phyloP scores from a whole-genome alignment of 768 basidiomycete species.

The Lyophyllum decastes region DNA sequence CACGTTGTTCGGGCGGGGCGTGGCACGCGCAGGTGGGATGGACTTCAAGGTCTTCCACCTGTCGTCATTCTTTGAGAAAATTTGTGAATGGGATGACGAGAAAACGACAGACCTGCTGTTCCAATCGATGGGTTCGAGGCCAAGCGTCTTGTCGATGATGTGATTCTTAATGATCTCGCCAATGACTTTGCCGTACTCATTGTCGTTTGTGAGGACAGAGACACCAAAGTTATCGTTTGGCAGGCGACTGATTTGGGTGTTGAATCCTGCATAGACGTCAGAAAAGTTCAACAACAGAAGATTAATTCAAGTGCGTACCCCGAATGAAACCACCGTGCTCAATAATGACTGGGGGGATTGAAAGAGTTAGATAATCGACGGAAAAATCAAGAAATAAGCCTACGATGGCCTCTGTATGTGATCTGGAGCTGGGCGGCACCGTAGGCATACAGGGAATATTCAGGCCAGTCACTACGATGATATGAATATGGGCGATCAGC shows the following conservation, averaged over 20 bases:
- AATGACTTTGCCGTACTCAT: slow-evolving; percentile 17
- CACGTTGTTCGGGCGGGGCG: slow-evolving; percentile 14
- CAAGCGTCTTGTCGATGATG: slow-evolving; percentile 22
- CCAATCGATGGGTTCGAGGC: slow-evolving; percentile 26
- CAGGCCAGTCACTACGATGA: slow-evolving; percentile 15
- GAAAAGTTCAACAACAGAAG: background rate
- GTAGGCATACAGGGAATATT: slow-evolving; percentile 26
- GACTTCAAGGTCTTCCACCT: background rate
- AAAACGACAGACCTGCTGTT: slow-evolving; percentile 13
- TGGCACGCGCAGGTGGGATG: slow-evolving; percentile 1
- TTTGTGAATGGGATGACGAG: background rate
- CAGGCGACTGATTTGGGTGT: slow-evolving; percentile 9
- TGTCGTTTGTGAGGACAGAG: slow-evolving; percentile 27
- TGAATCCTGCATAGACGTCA: slow-evolving; percentile 4
- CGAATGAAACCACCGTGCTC: slow-evolving; percentile 6
- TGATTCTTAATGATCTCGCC: slow-evolving; percentile 23
- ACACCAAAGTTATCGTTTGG: slow-evolving; percentile 19
- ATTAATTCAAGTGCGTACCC: background rate
- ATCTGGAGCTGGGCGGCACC: slow-evolving; percentile 22
- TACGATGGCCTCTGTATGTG: slow-evolving; percentile 28
- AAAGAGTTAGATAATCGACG: background rate
- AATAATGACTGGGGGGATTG: background rate
- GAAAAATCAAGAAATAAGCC: background rate
- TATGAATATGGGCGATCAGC: background rate
- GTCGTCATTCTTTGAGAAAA: background rate